Percentiles rank a stretch among this genome's conserved stretches.
phyloP scores from a whole-genome alignment of 371 early-diverging fungal genomes.

The Rhizopus arrhizus region DNA sequence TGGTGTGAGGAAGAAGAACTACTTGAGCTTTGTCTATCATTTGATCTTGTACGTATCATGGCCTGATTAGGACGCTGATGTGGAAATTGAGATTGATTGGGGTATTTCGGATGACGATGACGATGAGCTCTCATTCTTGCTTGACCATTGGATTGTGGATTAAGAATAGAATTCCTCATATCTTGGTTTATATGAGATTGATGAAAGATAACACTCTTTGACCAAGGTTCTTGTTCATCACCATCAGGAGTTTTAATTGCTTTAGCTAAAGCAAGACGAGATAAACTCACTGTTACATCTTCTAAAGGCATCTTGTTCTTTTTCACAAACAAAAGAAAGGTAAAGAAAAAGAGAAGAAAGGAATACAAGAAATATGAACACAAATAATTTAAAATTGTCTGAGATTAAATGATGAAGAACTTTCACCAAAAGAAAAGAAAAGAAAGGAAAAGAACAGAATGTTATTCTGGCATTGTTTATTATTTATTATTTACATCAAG shows the following conservation, averaged over 20 bases:
- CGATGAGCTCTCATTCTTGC: constrained; percentile 6
- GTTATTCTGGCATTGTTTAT: not conserved
- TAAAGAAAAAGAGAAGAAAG: constrained; percentile 10
- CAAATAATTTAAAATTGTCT: constrained; percentile 2
- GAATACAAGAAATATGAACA: constrained; percentile 5
- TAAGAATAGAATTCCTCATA: constrained; percentile 35
- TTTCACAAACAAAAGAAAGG: not conserved
- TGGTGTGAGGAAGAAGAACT: constrained; percentile 2
- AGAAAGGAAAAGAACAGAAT: not conserved
- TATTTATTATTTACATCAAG: too few species aligned
- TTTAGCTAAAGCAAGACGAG: constrained; percentile 51
- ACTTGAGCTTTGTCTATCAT: constrained; percentile 11
- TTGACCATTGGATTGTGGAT: constrained; percentile 24
- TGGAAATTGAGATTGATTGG: constrained; percentile 7
- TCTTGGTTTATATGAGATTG: constrained; percentile 45
- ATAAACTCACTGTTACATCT: constrained; percentile 48
- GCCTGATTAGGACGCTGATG: constrained; percentile 20
- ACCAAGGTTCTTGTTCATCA: constrained; percentile 45
- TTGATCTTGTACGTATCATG: constrained; percentile 20
- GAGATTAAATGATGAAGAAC: not conserved
- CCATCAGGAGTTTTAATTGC: constrained; percentile 54
- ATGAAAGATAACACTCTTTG: constrained; percentile 51
- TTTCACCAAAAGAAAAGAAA: too few species aligned
- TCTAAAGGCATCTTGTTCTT: constrained; percentile 35
- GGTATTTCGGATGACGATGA: too few species aligned